These are phyloP conservation scores for Rubroshorea leprosula DNA, from an alignment of 345 rosid genomes.

Conservation along the genomic window DNA sequence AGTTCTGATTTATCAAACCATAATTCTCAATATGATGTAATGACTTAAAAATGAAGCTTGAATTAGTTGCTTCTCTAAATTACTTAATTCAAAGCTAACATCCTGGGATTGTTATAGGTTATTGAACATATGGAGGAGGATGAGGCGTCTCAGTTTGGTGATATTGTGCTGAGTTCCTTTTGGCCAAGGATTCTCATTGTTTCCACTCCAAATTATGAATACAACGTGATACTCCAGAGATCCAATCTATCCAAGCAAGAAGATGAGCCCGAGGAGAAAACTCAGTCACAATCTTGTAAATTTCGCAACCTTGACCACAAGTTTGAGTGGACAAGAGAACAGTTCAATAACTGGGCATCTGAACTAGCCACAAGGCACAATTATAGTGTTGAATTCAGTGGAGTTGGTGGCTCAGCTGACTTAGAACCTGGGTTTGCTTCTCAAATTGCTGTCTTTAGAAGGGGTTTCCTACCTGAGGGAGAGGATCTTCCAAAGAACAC, in stretches of 20 bases:
- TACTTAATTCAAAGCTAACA: no score
- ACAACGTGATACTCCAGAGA: constrained; percentile 62
- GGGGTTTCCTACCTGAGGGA: constrained; percentile 13
- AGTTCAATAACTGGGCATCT: constrained; percentile 69
- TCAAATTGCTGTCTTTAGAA: constrained; percentile 75
- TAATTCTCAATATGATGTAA: no score
- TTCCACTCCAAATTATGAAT: constrained; percentile 94
- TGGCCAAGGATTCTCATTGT: constrained; percentile 47
- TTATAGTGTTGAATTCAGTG: constrained; percentile 75
- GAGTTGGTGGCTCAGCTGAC: constrained; percentile 78
- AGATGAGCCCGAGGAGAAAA: no score
- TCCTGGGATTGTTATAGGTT: no score
- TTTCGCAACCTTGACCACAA: constrained; percentile 71
- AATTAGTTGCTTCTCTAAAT: no score
- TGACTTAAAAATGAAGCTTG: no score
- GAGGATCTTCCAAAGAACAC: constrained; percentile 9
- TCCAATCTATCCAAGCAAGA: no score
- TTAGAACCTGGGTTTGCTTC: constrained; percentile 85
- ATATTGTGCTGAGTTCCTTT: constrained; percentile 5
- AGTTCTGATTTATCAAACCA: no score
- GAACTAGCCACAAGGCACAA: constrained; percentile 47
- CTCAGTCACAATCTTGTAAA: no score
- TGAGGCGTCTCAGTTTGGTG: constrained; percentile 63
- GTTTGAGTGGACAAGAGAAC: constrained; percentile 95
- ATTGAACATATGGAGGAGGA: constrained; percentile 99